A percentile compares a stretch with the other conserved stretches of the same genome.
Evolutionary conservation across 805 yeast species (phyloP).

Genomic region (Myxozyma sirexii): DNA sequence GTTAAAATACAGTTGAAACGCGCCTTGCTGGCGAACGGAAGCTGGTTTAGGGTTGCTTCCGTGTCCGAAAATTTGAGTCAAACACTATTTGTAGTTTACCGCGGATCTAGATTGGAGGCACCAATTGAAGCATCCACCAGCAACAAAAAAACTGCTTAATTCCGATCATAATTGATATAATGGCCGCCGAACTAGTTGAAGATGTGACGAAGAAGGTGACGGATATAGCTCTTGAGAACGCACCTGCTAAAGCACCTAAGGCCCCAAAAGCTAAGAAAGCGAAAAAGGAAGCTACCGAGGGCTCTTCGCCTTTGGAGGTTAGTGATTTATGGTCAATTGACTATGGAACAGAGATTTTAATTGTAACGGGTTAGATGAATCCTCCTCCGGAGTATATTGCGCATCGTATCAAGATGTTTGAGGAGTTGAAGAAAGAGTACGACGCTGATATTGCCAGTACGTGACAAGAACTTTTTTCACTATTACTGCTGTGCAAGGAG

Average conservation of each 20-base stretch:
- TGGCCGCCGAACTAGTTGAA: conserved; percentile 34
- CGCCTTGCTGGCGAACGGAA: too few species aligned
- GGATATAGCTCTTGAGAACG: conserved; percentile 45
- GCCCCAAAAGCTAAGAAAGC: conserved; percentile 39
- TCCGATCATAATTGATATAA: neutral
- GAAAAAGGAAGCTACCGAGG: conserved; percentile 37
- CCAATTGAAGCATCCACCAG: too few species aligned
- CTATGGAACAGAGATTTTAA: neutral
- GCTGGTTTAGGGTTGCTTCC: too few species aligned
- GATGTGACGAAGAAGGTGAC: conserved; percentile 55
- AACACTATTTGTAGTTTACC: too few species aligned
- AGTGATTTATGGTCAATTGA: neutral
- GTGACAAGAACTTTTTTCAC: neutral
- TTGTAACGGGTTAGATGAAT: conserved; percentile 46
- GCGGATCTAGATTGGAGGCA: too few species aligned
- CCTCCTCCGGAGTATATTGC: conserved; percentile 87
- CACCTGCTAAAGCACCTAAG: conserved; percentile 29
- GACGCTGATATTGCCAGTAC: conserved; percentile 68
- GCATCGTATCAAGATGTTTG: conserved; percentile 76
- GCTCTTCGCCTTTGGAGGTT: conserved; percentile 31
- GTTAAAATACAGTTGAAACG: too few species aligned
- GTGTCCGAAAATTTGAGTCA: too few species aligned
- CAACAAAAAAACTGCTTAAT: too few species aligned
- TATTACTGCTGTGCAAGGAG: neutral
- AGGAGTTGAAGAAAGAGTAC: conserved; percentile 73